Conservation (phyloP, 2,329 filamentous ascomycete genomes). For the Venturia aucupariae region DNA sequence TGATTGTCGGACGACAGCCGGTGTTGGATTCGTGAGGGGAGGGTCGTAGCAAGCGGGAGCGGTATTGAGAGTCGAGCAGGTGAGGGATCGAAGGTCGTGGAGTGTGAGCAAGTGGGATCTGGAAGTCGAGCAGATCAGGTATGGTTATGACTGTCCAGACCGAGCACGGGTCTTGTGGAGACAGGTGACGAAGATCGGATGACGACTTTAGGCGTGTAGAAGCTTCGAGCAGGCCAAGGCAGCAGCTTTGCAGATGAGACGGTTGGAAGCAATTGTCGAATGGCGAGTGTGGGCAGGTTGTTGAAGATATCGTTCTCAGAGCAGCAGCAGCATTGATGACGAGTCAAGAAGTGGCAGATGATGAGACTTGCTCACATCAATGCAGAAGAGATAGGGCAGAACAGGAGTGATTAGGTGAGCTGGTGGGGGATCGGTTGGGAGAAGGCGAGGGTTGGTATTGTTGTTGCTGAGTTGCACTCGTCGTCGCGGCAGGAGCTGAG, state of each 20-base stretch:
- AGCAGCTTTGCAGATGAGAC: not conserved
- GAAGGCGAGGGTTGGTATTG: not conserved
- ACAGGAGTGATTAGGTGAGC: not conserved
- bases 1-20: slow-evolving; percentile 13
- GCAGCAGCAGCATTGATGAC: slow-evolving; percentile 10
- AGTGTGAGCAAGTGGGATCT: not conserved
- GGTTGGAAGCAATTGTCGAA: not conserved
- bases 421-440: not conserved
- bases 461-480: not conserved
- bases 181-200: not conserved
- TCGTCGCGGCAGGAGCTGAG: slow-evolving; percentile 1
- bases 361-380: slow-evolving; percentile 8
- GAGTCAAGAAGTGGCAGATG: slow-evolving; percentile 7
- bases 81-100: not conserved
- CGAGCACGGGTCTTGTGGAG: slow-evolving; percentile 1
- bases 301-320: slow-evolving; percentile 4
- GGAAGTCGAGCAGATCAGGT: not conserved
- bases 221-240: slow-evolving; percentile 10
- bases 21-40: not conserved
- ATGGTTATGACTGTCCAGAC: slow-evolving; percentile 1
- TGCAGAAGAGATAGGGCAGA: slow-evolving; percentile 5
- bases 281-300: slow-evolving; percentile 2
- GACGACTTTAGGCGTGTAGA: not conserved
- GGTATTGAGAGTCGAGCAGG: slow-evolving; percentile 2
- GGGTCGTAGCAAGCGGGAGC: slow-evolving; percentile 6